These are phyloP conservation scores for Pythium apleroticum DNA, from an alignment of 352 stramenopile species.

Conservation along the genomic window DNA sequence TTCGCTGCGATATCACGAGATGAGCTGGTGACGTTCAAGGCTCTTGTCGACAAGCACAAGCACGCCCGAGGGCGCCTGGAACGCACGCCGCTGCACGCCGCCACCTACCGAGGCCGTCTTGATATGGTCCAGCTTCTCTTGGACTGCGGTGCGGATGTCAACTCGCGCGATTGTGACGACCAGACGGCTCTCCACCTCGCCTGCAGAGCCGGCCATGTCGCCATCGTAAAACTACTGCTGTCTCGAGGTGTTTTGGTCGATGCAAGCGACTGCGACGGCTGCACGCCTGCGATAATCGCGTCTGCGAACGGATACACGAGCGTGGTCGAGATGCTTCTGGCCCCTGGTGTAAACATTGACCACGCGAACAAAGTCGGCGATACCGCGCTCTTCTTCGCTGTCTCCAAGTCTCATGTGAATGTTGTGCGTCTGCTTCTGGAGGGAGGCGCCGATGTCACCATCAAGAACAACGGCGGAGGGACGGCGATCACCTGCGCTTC, in stretches of 20 bases:
- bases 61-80: conserved; percentile 26
- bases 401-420: too few species aligned
- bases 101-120: conserved; percentile 34
- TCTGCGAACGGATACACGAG: too few species aligned
- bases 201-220: background rate
- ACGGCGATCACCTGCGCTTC: too few species aligned
- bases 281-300: too few species aligned
- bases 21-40: background rate
- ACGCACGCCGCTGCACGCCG: conserved; percentile 41
- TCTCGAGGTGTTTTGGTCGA: too few species aligned
- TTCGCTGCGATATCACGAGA: background rate
- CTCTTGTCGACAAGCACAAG: background rate
- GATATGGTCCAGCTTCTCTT: conserved; percentile 30
- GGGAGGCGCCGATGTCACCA: conserved; percentile 20
- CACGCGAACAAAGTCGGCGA: too few species aligned
- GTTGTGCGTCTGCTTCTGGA: too few species aligned
- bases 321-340: too few species aligned
- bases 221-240: background rate
- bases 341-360: too few species aligned
- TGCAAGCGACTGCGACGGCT: too few species aligned
- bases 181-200: background rate
- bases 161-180: background rate
- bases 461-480: background rate
- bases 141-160: conserved; percentile 8
- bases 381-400: too few species aligned